Base-by-base conservation (phyloP, 2,329 filamentous ascomycete species). In the Paraconiothyrium sp. region DNA sequence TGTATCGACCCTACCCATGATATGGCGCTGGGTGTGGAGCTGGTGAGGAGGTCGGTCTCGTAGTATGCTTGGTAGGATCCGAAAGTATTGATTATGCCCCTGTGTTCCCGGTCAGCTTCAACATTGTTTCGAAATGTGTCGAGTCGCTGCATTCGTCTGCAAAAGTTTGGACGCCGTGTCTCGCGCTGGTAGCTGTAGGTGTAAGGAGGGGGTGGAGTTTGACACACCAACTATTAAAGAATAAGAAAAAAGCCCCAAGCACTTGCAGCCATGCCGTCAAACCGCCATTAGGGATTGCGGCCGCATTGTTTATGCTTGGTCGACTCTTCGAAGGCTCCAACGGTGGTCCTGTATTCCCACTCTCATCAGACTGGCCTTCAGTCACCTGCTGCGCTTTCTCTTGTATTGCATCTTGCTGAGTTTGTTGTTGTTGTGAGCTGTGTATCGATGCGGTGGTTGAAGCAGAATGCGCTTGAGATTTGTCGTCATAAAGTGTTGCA, bases 1-100 rank as follows among this genome's bases (percentile, higher is more conserved):
- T 84, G 82, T 20, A 84, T 77, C 5, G 78, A 79, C 13, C 83
- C 83, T 56, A 85, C 83, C 83, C 83, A 84, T 37, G 82, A 80
- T 55, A 85, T 83, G 13, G 78, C 69, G 1, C 80, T 83, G 1
- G 82, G 76, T 6, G 71, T 77, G 5, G 78, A 77, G n/a, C 67
- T 66, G 1, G 71, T 59, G 8, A 84, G 76, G 6, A 83, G 72
- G 3, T 73, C 73, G 14, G 72, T 76, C 60, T 83, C 77, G 66
- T 84, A 84, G 70, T 81, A 84, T 0, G 82, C 79, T 64, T 84
- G 81, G 64, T 82, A 85, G 11, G 77, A 79, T 14, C 83, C 82
- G 56, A 83, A 84, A 0, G 81, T 81, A 61, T 83, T 84, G n/a
- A 83, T 75, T 24, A 83, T 75, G 43, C 79, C 78, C 78, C 76